phyloP scores from a whole-genome alignment of 2,329 filamentous ascomycete genomes.

The Nemania sp. region DNA sequence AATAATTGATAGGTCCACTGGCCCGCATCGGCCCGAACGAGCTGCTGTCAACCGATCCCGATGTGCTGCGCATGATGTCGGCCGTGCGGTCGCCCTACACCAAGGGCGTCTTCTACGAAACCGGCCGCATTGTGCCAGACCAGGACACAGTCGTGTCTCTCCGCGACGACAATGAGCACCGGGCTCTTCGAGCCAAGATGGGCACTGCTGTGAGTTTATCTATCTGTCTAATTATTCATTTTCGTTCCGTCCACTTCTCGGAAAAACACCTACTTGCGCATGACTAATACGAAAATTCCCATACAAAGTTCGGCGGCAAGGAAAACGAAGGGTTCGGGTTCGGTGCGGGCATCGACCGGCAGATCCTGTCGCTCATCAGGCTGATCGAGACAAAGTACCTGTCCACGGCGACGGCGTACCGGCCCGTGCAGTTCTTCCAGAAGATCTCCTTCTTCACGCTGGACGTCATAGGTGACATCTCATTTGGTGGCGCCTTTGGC shows the following conservation, averaged over 20 bases:
- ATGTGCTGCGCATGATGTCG: constrained; percentile 38
- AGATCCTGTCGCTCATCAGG: constrained; percentile 45
- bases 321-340: constrained; percentile 50
- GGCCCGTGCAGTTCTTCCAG: constrained; percentile 51
- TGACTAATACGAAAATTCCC: constrained; percentile 6
- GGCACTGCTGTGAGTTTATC: constrained; percentile 44
- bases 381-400: constrained; percentile 54
- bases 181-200: constrained; percentile 48
- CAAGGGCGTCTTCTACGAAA: constrained; percentile 44
- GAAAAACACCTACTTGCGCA: too few species aligned
- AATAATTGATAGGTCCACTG: constrained; percentile 26
- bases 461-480: constrained; percentile 57
- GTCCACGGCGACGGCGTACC: constrained; percentile 40
- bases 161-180: constrained; percentile 42
- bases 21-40: constrained; percentile 36
- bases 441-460: constrained; percentile 57
- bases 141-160: constrained; percentile 43
- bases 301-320: constrained; percentile 55
- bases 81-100: constrained; percentile 43
- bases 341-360: constrained; percentile 46
- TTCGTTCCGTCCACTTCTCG: not conserved
- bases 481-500: constrained; percentile 56
- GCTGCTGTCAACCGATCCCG: constrained; percentile 30
- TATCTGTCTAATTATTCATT: not conserved
- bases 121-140: constrained; percentile 43